Percentiles rank a stretch among this genome's conserved stretches.
Conservation (phyloP, 495 filamentous ascomycete genomes). For the Penicillium coprophilum region DNA sequence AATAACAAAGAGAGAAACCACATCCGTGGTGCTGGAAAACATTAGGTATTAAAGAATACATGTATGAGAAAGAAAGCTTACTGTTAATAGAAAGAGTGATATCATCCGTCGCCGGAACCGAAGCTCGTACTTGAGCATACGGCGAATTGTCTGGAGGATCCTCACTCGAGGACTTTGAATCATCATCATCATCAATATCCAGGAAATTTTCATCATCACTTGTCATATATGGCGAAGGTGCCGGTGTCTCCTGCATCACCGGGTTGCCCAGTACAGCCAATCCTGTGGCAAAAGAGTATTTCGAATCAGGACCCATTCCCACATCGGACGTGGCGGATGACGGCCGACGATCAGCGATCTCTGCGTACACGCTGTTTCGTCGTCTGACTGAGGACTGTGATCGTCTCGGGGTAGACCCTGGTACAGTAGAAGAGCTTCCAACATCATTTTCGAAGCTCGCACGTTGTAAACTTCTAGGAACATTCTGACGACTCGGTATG, state of each 20-base stretch:
- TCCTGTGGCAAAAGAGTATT: slow-evolving; percentile 33
- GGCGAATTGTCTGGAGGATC: slow-evolving; percentile 38
- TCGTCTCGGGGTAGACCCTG: slow-evolving; percentile 10
- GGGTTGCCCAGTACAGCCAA: slow-evolving; percentile 27
- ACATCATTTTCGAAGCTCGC: slow-evolving; percentile 18
- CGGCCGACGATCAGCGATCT: slow-evolving; percentile 21
- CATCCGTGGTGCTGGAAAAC: slow-evolving; percentile 65
- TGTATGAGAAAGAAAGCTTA: slow-evolving; percentile 4
- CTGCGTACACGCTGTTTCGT: slow-evolving; percentile 19
- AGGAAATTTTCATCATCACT: slow-evolving; percentile 28
- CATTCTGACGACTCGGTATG: not conserved
- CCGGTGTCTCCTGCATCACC: slow-evolving; percentile 24
- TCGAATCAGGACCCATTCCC: slow-evolving; percentile 32
- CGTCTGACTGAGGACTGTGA: slow-evolving; percentile 22
- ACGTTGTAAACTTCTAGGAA: slow-evolving; percentile 1
- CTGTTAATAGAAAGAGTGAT: slow-evolving; percentile 73
- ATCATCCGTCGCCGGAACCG: slow-evolving; percentile 72
- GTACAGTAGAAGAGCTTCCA: slow-evolving; percentile 20
- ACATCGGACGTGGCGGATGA: slow-evolving; percentile 30
- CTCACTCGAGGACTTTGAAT: slow-evolving; percentile 23
- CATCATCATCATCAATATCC: slow-evolving; percentile 29
- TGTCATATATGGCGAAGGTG: slow-evolving; percentile 21
- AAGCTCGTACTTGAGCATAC: slow-evolving; percentile 73
- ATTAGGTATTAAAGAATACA: not conserved
- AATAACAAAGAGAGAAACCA: slow-evolving; percentile 77